These are phyloP conservation scores for Sutorius australiensis DNA, from an alignment of 768 basidiomycete species.

Conservation along the genomic window DNA sequence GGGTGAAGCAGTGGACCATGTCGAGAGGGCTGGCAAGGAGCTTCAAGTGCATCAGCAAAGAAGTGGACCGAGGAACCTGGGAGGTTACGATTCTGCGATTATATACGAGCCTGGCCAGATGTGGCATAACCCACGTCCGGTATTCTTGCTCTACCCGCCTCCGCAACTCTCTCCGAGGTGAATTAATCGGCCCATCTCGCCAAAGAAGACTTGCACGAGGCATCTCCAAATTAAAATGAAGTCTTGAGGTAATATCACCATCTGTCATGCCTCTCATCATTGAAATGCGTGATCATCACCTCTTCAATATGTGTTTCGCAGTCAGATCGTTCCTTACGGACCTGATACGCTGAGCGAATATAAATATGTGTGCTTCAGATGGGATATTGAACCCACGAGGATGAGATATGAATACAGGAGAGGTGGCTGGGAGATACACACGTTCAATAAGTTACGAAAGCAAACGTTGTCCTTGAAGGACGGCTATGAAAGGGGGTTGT, in stretches of 20 bases:
- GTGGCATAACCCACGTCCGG: conserved; percentile 18
- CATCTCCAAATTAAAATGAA: conserved; percentile 23
- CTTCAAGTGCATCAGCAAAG: conserved; percentile 24
- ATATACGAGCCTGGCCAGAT: conserved; percentile 19
- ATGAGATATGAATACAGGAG: conserved; percentile 30
- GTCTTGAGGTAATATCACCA: conserved; percentile 34
- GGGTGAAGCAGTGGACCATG: conserved; percentile 27
- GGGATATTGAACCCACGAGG: conserved; percentile 27
- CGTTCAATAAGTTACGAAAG: conserved; percentile 29
- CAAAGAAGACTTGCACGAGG: conserved; percentile 26
- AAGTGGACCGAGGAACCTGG: conserved; percentile 9
- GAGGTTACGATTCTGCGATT: conserved; percentile 12
- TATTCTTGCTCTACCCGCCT: conserved; percentile 8
- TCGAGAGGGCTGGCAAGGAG: conserved; percentile 15
- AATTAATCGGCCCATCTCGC: conserved; percentile 14
- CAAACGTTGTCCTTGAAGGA: conserved; percentile 44
- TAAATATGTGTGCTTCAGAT: conserved; percentile 19
- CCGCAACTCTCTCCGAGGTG: conserved; percentile 17
- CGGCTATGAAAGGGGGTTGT: conserved; percentile 64
- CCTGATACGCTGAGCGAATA: conserved; percentile 14
- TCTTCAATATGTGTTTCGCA: conserved; percentile 22
- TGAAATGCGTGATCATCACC: conserved; percentile 33
- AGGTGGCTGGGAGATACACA: conserved; percentile 22
- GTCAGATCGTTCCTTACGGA: conserved; percentile 27
- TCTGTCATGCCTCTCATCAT: conserved; percentile 22